Base-by-base conservation (phyloP, 2,329 filamentous ascomycete species). In the Calonectria hawksworthii region DNA sequence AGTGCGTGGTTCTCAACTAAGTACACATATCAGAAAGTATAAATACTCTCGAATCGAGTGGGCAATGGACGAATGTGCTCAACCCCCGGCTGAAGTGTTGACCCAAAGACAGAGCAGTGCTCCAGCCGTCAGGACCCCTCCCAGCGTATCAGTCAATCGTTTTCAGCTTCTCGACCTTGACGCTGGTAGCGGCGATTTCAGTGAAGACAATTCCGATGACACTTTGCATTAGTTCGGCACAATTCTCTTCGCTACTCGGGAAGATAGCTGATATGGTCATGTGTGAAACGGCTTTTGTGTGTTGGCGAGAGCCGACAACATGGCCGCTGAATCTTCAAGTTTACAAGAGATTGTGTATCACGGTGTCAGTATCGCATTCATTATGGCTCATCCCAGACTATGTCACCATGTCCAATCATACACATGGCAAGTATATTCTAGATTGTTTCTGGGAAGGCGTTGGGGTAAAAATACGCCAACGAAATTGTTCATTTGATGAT, bases 21-120 rank as follows among this genome's bases (percentile, higher is more conserved):
- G 6, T n/a, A 10, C 13, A 21, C 18, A 2, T 47, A 3, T 85
- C 72, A 91, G 90, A 18, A 89, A 89, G 36, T 98, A 97, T 86
- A 95, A 93, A 81, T 89, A 90, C 28, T 92, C 89, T 74, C 92
- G 89, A 75, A 93, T 98, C 77, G 91, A 93, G 18, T 96, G 92
- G 89, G 92, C 89, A 75, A 84, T 86, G 0, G 95, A 98, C 79
- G 94, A 96, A 78, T 98, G 95, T 81, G 90, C 91, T 47, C 88
- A 90, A 71, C 89, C 92, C 1, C 83, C 93, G 63, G 83, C 87
- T 52, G 72, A 72, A 11, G 73, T 78, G 47, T 81, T 69, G 13
- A n/a, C n/a, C 28, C 56, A 26, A 68, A 66, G 61, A 16, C 54
- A 23, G 54, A 72, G 44, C 36, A 67, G 13, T n/a, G 28, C 52